Percentiles rank a stretch among this genome's conserved stretches.
phyloP scores from a whole-genome alignment of 1,139 yeast species.

The Kodamaea arcana region DNA sequence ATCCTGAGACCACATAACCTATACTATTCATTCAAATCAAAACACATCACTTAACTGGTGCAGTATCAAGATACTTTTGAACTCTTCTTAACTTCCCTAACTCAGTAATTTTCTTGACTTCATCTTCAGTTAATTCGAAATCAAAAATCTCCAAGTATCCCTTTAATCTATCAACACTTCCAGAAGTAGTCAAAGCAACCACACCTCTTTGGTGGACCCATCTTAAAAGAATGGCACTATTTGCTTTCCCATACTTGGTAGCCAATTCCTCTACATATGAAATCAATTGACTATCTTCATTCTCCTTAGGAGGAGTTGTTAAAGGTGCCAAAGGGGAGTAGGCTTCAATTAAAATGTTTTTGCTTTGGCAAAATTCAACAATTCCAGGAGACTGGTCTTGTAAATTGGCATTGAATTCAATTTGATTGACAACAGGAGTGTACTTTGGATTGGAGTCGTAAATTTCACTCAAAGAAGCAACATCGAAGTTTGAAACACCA shows the following conservation, averaged over 20 bases:
- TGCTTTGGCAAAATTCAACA: constrained; percentile 47
- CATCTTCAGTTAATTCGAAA: constrained; percentile 19
- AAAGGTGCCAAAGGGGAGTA: constrained; percentile 60
- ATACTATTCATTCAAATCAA: too few species aligned
- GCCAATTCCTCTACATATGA: constrained; percentile 31
- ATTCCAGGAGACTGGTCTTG: constrained; percentile 68
- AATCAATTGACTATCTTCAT: constrained; percentile 17
- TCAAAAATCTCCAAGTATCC: constrained; percentile 19
- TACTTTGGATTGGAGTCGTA: constrained; percentile 33
- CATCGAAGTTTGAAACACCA: constrained; percentile 63
- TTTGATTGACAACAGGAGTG: constrained; percentile 63
- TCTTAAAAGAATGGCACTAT: constrained; percentile 59
- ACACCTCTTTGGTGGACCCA: constrained; percentile 63
- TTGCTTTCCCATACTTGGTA: constrained; percentile 49
- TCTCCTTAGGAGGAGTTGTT: constrained; percentile 30
- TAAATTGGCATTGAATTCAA: constrained; percentile 63
- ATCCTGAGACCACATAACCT: too few species aligned
- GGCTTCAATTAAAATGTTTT: constrained; percentile 57
- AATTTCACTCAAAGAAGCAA: constrained; percentile 46
- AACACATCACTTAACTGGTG: neutral
- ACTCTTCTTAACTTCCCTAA: constrained; percentile 14
- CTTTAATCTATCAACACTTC: constrained; percentile 18
- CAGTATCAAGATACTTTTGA: constrained; percentile 1
- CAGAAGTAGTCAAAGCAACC: constrained; percentile 42
- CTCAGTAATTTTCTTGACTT: constrained; percentile 23